phyloP scores from a whole-genome alignment of 1,284 basidiomycete genomes.

The Rhodotorula sp. region DNA sequence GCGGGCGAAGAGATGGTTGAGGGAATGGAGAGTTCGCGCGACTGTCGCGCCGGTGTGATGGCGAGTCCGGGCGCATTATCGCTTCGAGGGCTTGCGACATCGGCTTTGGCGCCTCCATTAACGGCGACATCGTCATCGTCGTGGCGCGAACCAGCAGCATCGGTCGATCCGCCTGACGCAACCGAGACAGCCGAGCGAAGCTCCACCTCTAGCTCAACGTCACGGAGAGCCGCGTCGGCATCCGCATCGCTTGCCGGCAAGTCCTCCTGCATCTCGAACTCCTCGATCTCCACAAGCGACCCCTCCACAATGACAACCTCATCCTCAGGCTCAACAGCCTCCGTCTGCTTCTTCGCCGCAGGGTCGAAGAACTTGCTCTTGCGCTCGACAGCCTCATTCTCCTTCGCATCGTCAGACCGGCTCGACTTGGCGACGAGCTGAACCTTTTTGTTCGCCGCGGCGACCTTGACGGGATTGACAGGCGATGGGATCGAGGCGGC shows the following conservation, averaged over 20 bases:
- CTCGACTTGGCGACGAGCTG: conserved; percentile 3
- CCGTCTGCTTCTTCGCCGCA: conserved; percentile 45
- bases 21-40: conserved; percentile 1
- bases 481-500: background rate
- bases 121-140: background rate
- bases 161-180: background rate
- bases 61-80: no score
- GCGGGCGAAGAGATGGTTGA: conserved; percentile 4
- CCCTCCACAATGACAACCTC: conserved; percentile 11
- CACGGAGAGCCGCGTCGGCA: conserved; percentile 11
- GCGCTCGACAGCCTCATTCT: conserved; percentile 41
- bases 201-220: conserved; percentile 19
- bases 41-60: background rate
- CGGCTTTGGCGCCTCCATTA: no score
- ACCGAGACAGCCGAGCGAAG: background rate
- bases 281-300: background rate
- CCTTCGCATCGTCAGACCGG: conserved; percentile 10
- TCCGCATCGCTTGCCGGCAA: conserved; percentile 1
- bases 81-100: background rate
- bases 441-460: background rate
- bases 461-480: conserved; percentile 19
- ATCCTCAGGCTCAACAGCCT: background rate
- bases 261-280: background rate
- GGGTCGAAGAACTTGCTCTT: conserved; percentile 54
- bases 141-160: no score